A percentile compares a stretch with the other conserved stretches of the same genome.
Evolutionary conservation across 768 basidiomycete species (phyloP).

Genomic region (Mycena haematopus): DNA sequence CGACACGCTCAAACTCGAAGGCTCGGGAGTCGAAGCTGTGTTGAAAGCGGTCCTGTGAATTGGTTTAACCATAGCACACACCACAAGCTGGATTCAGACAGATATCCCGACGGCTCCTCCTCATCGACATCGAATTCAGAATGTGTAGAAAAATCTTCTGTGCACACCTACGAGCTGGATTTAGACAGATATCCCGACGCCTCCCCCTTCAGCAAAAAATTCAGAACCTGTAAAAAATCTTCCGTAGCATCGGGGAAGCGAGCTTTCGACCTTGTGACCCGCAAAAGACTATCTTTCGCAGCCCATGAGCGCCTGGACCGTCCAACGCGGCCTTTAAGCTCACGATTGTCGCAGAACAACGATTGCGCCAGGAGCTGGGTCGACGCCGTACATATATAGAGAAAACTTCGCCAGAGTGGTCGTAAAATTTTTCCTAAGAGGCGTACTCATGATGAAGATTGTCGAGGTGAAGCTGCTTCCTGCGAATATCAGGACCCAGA

Average conservation of each 20-base stretch:
- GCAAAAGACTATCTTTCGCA: not conserved
- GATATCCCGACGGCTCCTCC: not conserved
- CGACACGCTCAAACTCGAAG: too few relatives aligned
- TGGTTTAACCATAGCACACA: not conserved
- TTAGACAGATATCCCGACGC: not conserved
- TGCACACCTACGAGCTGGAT: too few relatives aligned
- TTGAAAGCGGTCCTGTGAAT: not conserved
- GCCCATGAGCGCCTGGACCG: not conserved
- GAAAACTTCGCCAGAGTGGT: conserved; percentile 4
- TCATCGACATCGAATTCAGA: conserved; percentile 15
- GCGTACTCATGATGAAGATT: too few relatives aligned
- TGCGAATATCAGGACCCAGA: conserved; percentile 7
- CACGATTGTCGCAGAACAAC: conserved; percentile 15
- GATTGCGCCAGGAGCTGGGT: not conserved
- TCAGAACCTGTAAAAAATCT: not conserved
- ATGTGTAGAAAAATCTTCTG: not conserved
- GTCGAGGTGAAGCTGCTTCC: too few relatives aligned
- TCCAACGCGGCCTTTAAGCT: conserved; percentile 14
- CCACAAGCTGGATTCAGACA: not conserved
- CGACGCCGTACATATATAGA: not conserved
- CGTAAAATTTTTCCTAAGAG: too few relatives aligned
- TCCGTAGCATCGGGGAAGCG: not conserved
- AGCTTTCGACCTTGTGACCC: not conserved
- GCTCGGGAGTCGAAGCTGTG: too few relatives aligned
- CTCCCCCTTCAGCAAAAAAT: conserved; percentile 10